Evolutionary conservation across 768 basidiomycete species (phyloP).

Genomic region (Piloderma croceum): DNA sequence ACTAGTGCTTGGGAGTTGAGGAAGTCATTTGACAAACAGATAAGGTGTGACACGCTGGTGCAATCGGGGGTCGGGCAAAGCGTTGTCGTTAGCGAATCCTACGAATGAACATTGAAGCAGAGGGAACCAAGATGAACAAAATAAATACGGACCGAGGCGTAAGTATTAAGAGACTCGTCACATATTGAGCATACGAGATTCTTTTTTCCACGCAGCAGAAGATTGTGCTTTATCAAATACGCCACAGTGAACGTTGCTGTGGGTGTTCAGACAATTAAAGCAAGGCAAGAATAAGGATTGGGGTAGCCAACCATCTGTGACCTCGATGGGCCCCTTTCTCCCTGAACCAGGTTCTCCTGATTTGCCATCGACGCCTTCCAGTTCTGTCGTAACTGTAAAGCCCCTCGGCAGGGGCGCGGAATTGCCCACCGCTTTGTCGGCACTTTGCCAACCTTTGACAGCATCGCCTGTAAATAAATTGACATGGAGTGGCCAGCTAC

Average conservation of each 20-base stretch:
- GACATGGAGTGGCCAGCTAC: conserved; percentile 67
- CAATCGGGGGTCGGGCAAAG: conserved; percentile 52
- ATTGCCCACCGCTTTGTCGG: conserved; percentile 10
- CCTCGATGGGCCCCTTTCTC: conserved; percentile 47
- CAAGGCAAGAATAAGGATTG: not conserved
- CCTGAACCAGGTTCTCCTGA: conserved; percentile 50
- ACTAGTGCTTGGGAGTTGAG: conserved; percentile 24
- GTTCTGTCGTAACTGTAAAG: conserved; percentile 45
- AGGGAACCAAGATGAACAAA: not conserved
- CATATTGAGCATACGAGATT: conserved; percentile 46
- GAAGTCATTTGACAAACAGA: conserved; percentile 49
- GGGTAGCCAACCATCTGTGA: conserved; percentile 46
- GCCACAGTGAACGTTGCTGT: conserved; percentile 44
- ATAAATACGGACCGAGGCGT: conserved; percentile 31
- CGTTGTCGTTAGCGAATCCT: conserved; percentile 48
- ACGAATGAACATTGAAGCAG: conserved; percentile 2
- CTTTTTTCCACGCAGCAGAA: conserved; percentile 32
- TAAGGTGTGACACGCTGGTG: conserved; percentile 48
- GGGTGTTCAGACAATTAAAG: conserved; percentile 3
- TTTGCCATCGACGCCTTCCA: conserved; percentile 69
- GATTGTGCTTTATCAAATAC: conserved; percentile 44
- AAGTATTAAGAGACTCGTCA: conserved; percentile 32
- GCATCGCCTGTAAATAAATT: conserved; percentile 69
- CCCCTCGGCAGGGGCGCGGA: conserved; percentile 41
- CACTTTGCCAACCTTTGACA: conserved; percentile 45